phyloP scores from a whole-genome alignment of 164 flowering plant species.

The Brasenia schreberi region DNA sequence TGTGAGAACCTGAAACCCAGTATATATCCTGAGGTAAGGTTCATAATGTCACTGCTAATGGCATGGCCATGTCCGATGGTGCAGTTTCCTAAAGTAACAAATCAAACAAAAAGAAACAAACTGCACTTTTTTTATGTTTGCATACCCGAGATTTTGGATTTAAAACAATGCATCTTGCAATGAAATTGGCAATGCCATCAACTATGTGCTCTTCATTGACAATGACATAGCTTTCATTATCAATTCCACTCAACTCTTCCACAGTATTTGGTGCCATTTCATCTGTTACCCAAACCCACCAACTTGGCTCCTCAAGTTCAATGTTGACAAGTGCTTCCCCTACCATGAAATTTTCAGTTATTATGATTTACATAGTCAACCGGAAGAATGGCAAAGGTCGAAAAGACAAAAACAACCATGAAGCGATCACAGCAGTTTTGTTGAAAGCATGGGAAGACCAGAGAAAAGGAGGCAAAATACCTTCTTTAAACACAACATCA shows the following conservation, averaged over 20 bases:
- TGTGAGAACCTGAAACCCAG: too few relatives aligned
- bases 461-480: constrained; percentile 34
- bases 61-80: too few relatives aligned
- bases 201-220: constrained; percentile 77
- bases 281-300: constrained; percentile 67
- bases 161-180: constrained; percentile 78
- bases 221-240: constrained; percentile 64
- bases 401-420: background rate
- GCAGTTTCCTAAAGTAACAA: too few relatives aligned
- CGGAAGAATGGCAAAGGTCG: background rate
- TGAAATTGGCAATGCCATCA: constrained; percentile 86
- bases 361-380: background rate
- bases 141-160: constrained; percentile 72
- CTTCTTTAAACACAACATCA: constrained; percentile 59
- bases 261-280: constrained; percentile 37
- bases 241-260: constrained; percentile 56
- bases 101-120: too few relatives aligned
- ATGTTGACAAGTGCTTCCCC: constrained; percentile 32
- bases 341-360: too few relatives aligned
- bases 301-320: constrained; percentile 40
- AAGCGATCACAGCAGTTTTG: background rate
- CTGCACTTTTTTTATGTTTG: background rate
- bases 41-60: too few relatives aligned
- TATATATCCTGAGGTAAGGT: too few relatives aligned
- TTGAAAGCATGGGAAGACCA: background rate